Evolutionary conservation across 2,329 filamentous ascomycete genomes (phyloP).

Genomic region (Byssochlamys sp.): DNA sequence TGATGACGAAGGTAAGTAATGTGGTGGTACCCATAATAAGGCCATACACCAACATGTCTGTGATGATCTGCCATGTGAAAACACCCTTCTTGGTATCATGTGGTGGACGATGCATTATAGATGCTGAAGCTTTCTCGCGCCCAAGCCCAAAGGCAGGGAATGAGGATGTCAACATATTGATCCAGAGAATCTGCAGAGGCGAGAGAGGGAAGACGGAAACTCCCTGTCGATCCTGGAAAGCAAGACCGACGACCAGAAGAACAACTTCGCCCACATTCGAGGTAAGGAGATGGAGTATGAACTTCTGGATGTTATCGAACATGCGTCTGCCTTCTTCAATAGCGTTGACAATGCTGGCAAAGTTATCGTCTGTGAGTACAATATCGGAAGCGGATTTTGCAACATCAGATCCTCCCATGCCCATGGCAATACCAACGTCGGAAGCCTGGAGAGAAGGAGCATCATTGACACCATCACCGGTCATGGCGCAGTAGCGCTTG

Average conservation of each 20-base stretch:
- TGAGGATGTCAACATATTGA: conserved; percentile 81
- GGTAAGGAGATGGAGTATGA: conserved; percentile 67
- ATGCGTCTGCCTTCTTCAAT: conserved; percentile 75
- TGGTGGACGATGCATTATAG: conserved; percentile 72
- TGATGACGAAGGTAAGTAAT: conserved; percentile 29
- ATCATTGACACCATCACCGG: conserved; percentile 80
- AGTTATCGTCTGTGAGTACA: conserved; percentile 66
- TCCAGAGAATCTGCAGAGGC: conserved; percentile 80
- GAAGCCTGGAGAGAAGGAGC: conserved; percentile 69
- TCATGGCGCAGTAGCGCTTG: conserved; percentile 71
- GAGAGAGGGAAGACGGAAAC: conserved; percentile 77
- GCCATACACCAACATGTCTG: conserved; percentile 35
- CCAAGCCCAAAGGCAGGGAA: conserved; percentile 80
- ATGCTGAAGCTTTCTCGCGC: conserved; percentile 62
- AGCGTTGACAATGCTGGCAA: conserved; percentile 73
- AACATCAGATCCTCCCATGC: conserved; percentile 71
- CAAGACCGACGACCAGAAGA: conserved; percentile 67
- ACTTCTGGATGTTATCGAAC: conserved; percentile 85
- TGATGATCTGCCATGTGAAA: conserved; percentile 32
- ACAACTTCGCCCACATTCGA: conserved; percentile 79
- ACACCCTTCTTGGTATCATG: conserved; percentile 46
- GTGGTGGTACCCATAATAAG: conserved; percentile 39
- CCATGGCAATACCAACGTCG: conserved; percentile 85
- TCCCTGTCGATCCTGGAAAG: conserved; percentile 61
- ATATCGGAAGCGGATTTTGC: conserved; percentile 66